Percentiles rank a stretch among this genome's conserved stretches.
phyloP scores from a whole-genome alignment of 1,284 basidiomycete genomes.

The Schizophyllum commune region DNA sequence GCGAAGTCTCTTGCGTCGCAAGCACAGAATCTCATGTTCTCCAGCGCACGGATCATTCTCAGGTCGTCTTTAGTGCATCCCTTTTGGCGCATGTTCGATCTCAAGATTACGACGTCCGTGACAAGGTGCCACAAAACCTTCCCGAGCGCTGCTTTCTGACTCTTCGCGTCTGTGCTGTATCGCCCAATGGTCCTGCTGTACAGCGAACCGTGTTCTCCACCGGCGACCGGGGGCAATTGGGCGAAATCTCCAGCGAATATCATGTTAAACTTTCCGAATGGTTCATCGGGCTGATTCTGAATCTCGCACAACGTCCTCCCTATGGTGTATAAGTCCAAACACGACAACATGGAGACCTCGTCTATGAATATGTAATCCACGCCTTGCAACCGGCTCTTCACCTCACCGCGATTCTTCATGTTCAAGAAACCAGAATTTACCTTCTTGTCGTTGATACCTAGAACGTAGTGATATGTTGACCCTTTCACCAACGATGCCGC shows the following conservation, averaged over 20 bases:
- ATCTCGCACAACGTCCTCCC: neutral
- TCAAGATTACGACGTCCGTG: conserved; percentile 26
- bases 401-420: conserved; percentile 5
- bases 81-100: conserved; percentile 30
- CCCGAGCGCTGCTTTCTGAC: conserved; percentile 19
- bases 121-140: conserved; percentile 28
- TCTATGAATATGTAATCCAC: conserved; percentile 22
- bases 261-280: conserved; percentile 9
- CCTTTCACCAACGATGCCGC: conserved; percentile 21
- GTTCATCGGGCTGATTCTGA: neutral
- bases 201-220: conserved; percentile 11
- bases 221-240: conserved; percentile 3
- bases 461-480: conserved; percentile 21
- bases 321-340: conserved; percentile 15
- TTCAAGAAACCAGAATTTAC: neutral
- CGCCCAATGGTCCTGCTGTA: conserved; percentile 13
- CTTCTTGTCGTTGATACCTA: conserved; percentile 15
- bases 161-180: neutral
- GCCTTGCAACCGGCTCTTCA: conserved; percentile 9
- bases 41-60: conserved; percentile 20
- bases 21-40: conserved; percentile 25
- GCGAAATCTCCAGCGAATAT: conserved; percentile 11
- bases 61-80: conserved; percentile 16
- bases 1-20: conserved; percentile 26
- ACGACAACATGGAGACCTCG: conserved; percentile 22